A percentile compares a stretch with the other conserved stretches of the same genome.
phyloP scores from a whole-genome alignment of 108 stramenopile species.

The Mayamaea pseudoterrestris region DNA sequence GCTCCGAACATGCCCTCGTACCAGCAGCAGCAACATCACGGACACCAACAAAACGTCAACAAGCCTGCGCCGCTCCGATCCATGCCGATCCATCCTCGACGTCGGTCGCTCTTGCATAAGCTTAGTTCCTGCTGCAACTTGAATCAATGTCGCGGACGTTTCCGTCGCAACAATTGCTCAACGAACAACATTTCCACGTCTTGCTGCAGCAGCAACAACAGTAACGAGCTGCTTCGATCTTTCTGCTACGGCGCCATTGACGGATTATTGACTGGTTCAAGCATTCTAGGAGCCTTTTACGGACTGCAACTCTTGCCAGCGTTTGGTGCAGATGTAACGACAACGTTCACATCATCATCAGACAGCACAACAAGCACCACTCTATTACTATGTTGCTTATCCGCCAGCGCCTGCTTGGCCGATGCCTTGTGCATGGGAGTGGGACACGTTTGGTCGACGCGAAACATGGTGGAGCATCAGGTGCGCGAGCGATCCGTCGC shows the following conservation, averaged over 20 bases:
- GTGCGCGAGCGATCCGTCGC: conserved; percentile 32
- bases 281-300: conserved; percentile 44
- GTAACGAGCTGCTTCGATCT: conserved; percentile 32
- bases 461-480: conserved; percentile 20
- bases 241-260: conserved; percentile 74
- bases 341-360: not conserved
- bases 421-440: conserved; percentile 69
- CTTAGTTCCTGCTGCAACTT: not conserved
- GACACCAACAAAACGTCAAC: not conserved
- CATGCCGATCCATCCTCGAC: not conserved
- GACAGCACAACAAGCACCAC: conserved; percentile 8
- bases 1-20: too few relatives aligned
- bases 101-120: not conserved
- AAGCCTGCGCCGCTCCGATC: conserved; percentile 2
- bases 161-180: not conserved
- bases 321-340: not conserved
- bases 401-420: conserved; percentile 42
- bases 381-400: conserved; percentile 33
- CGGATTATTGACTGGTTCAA: conserved; percentile 59
- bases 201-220: not conserved
- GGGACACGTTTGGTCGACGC: conserved; percentile 68
- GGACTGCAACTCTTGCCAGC: conserved; percentile 36
- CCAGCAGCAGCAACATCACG: not conserved
- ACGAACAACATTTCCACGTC: not conserved
- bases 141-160: not conserved